Evolutionary conservation across 345 rosid genomes (phyloP).

Genomic region (Gossypium raimondii): DNA sequence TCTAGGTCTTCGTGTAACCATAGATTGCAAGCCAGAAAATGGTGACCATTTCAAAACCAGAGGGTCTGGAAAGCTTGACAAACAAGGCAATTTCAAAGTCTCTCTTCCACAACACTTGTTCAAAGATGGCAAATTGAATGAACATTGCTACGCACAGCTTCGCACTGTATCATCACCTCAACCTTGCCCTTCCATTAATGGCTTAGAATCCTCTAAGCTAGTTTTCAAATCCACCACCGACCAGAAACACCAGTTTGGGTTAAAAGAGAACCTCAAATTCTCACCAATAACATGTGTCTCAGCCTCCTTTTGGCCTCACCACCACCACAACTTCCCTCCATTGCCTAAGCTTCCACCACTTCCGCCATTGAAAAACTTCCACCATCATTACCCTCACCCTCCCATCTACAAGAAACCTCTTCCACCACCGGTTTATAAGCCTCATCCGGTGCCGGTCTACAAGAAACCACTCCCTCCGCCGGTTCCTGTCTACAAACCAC

Average conservation of each 20-base stretch:
- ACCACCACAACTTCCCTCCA: conserved; percentile 27
- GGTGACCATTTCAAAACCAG: conserved; percentile 44
- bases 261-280: conserved; percentile 52
- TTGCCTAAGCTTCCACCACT: conserved; percentile 17
- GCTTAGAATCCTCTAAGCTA: conserved; percentile 52
- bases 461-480: conserved; percentile 15
- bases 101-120: conserved; percentile 45
- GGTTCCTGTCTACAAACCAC: neutral
- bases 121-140: conserved; percentile 48
- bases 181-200: conserved; percentile 58
- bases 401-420: conserved; percentile 17
- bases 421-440: conserved; percentile 18
- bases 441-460: neutral
- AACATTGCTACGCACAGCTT: conserved; percentile 85
- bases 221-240: conserved; percentile 36
- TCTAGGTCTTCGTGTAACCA: conserved; percentile 62
- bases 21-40: conserved; percentile 56
- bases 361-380: conserved; percentile 30
- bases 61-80: conserved; percentile 52
- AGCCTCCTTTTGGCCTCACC: conserved; percentile 44
- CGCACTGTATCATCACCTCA: conserved; percentile 46
- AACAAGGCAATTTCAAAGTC: conserved; percentile 63
- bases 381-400: conserved; percentile 20
- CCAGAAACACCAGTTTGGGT: conserved; percentile 49
- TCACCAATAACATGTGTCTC: conserved; percentile 57